A percentile compares a stretch with the other conserved stretches of the same genome.
phyloP scores from a whole-genome alignment of 345 rosid species.

The Ceriops tagal region DNA sequence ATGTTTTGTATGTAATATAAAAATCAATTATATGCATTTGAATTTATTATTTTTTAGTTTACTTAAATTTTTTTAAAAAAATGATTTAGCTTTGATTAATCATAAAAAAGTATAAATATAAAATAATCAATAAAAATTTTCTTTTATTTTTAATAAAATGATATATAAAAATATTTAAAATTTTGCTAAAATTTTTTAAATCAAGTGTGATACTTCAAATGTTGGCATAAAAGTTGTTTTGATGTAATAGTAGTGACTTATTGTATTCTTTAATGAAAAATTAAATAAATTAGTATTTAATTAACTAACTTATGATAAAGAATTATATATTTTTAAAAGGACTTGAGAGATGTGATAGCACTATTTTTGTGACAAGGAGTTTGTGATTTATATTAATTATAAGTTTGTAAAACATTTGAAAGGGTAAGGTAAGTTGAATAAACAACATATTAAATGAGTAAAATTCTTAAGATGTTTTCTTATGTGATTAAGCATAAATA shows the following conservation, averaged over 20 bases:
- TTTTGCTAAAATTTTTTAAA: neutral
- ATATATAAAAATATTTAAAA: neutral
- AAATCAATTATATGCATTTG: too few relatives aligned
- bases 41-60: too few relatives aligned
- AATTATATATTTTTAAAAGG: neutral
- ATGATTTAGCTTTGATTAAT: too few relatives aligned
- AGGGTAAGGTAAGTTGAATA: neutral
- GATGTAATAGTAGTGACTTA: neutral
- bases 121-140: too few relatives aligned
- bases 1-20: too few relatives aligned
- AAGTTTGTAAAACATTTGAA: neutral
- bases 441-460: neutral
- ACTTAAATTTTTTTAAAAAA: too few relatives aligned
- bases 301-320: slow-evolving; percentile 7
- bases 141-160: too few relatives aligned
- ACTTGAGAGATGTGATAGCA: neutral
- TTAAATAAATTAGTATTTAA: neutral
- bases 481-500: neutral
- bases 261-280: slow-evolving; percentile 4
- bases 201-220: neutral
- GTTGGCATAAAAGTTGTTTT: neutral
- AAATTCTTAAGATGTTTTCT: neutral
- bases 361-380: neutral
- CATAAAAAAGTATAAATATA: too few relatives aligned
- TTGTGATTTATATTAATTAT: neutral